A percentile compares a stretch with the other conserved stretches of the same genome.
These are phyloP conservation scores for Nectriaceae sp. DNA, from an alignment of 2,329 filamentous ascomycete species.

Conservation along the genomic window DNA sequence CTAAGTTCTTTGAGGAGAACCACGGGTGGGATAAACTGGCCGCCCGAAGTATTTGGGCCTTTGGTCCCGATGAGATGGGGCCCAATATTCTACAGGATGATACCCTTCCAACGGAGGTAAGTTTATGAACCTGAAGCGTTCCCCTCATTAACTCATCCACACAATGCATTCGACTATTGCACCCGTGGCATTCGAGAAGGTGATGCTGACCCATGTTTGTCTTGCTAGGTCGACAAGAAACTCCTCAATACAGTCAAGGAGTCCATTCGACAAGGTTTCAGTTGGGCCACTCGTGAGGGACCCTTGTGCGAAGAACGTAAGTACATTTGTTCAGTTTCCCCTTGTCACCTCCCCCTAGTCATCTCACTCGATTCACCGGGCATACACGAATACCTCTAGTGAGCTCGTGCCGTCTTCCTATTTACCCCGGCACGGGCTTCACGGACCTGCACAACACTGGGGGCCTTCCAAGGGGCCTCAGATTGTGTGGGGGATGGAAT, in stretches of 20 bases:
- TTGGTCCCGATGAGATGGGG: slow-evolving; percentile 91
- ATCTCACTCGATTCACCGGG: slow-evolving; percentile 1
- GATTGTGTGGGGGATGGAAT: slow-evolving; percentile 25
- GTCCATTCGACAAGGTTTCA: slow-evolving; percentile 92
- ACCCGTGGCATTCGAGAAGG: neutral
- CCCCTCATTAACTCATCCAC: no score
- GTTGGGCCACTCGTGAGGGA: slow-evolving; percentile 93
- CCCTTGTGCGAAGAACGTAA: slow-evolving; percentile 96
- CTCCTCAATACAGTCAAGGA: slow-evolving; percentile 84
- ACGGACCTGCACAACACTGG: slow-evolving; percentile 9
- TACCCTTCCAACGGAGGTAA: slow-evolving; percentile 82
- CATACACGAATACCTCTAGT: slow-evolving; percentile 16
- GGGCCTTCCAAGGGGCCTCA: slow-evolving; percentile 8
- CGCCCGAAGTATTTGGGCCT: slow-evolving; percentile 95
- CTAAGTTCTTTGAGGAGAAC: slow-evolving; percentile 95
- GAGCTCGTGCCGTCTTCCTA: slow-evolving; percentile 15
- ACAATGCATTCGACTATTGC: neutral
- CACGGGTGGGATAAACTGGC: slow-evolving; percentile 97
- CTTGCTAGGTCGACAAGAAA: slow-evolving; percentile 81
- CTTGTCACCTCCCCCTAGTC: slow-evolving; percentile 4
- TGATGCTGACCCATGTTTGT: slow-evolving; percentile 7
- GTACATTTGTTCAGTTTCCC: slow-evolving; percentile 37
- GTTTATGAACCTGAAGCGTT: no score
- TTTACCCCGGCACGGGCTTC: no score
- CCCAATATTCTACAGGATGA: slow-evolving; percentile 97